These are phyloP conservation scores for Nepenthes mirabilis DNA, from an alignment of 148 eudicot genomes.

Conservation along the genomic window DNA sequence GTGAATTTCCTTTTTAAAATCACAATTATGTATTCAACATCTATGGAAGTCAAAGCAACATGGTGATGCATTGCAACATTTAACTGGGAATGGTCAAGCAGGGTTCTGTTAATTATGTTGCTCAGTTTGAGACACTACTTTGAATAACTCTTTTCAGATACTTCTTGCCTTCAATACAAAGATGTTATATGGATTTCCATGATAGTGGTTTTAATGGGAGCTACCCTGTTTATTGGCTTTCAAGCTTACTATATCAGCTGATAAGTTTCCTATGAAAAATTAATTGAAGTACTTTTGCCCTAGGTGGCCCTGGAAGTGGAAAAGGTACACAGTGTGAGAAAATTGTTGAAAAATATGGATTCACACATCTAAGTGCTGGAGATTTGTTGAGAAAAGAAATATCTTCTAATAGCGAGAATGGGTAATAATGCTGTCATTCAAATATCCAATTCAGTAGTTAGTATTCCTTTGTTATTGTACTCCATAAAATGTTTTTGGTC, in stretches of 20 bases:
- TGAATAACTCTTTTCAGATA: too few species aligned
- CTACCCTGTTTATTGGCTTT: too few species aligned
- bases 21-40: too few species aligned
- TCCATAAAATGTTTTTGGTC: not conserved
- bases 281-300: slow-evolving; percentile 5
- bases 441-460: not conserved
- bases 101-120: too few species aligned
- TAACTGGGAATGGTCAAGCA: too few species aligned
- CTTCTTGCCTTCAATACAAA: too few species aligned
- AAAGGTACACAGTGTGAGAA: slow-evolving; percentile 88
- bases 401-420: slow-evolving; percentile 46
- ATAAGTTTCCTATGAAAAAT: not conserved
- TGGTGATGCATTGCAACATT: too few species aligned
- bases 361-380: slow-evolving; percentile 89
- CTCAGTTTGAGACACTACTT: too few species aligned
- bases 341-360: slow-evolving; percentile 73
- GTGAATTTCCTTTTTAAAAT: too few species aligned
- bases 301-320: slow-evolving; percentile 98
- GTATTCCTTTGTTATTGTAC: slow-evolving; percentile 6
- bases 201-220: too few species aligned
- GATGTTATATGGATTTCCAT: too few species aligned
- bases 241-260: not conserved
- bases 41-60: too few species aligned
- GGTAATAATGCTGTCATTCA: slow-evolving; percentile 23
- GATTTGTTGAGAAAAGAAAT: slow-evolving; percentile 80